Evolutionary conservation across 2,329 filamentous ascomycete genomes (phyloP), one percentile per base, ranked within the genome.

Genomic region (Alternaria brassicae): DNA sequence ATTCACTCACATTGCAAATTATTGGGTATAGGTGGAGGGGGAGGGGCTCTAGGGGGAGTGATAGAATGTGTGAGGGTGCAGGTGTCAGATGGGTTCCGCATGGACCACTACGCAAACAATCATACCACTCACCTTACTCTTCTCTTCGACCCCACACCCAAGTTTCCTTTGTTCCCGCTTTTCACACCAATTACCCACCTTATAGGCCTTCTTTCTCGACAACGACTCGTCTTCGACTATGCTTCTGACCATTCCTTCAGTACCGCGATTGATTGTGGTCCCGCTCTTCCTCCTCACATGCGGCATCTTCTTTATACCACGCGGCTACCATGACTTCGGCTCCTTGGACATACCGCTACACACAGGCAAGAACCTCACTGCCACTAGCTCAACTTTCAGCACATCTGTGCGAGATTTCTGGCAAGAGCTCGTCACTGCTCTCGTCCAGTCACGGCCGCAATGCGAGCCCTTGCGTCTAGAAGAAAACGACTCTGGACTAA

Each of bases 391-490:
- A 12, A 65, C 49, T 6, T 68, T 68, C 58, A 58, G 49, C 28
- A 27, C 36, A 25, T 45, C 63, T 12, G 56, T 64, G 4, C 52
- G 57, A 28, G 41, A 58, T 7, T 68, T 68, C 30, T 68, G 65
- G 65, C 45, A 56, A n/a, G 63, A 68, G 12, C 54, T 68, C 12
- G 59, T 55, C 17, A 51, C 58, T 7, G 58, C 63, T 19, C 39
- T 68, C 8, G 15, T 63, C 1, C 60, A 60, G 9, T 60, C 64
- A n/a, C 49, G 62, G 23, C 67, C 68, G n/a, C 62, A 58, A 34
- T 62, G 60, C 40, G 49, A 59, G 19, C 50, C 62, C 8, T 34
- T 71, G 13, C n/a, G 52, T 17, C 53, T 71, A 12, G 19, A 58
- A 15, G 52, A 58, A n/a, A 60, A 59, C 17, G 61, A n/a, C 8